Percentiles rank a stretch among this genome's conserved stretches.
Conservation (phyloP, 1,139 yeast species). For the Kodamaea suecica region DNA sequence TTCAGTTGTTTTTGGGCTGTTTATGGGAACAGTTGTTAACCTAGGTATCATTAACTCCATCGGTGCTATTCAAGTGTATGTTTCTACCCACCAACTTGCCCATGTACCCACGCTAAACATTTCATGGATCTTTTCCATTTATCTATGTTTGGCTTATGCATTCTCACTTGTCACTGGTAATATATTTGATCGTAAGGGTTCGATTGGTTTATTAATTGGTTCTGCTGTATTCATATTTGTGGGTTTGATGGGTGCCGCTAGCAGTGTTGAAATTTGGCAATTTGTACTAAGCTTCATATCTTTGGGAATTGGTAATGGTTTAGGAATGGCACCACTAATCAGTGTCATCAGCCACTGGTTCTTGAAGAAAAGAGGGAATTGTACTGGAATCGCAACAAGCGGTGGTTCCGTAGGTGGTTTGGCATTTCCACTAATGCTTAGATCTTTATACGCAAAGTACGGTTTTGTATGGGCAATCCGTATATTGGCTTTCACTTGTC, state of each 20-base stretch:
- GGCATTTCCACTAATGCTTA: slow-evolving; percentile 54
- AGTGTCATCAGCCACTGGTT: slow-evolving; percentile 67
- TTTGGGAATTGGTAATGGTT: slow-evolving; percentile 54
- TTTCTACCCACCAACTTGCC: slow-evolving; percentile 48
- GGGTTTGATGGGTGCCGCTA: slow-evolving; percentile 54
- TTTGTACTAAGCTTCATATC: slow-evolving; percentile 59
- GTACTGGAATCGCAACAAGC: slow-evolving; percentile 54
- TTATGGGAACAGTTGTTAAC: slow-evolving; percentile 56
- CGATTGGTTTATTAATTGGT: slow-evolving; percentile 41
- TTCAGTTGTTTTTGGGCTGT: slow-evolving; percentile 59
- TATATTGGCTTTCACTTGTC: slow-evolving; percentile 48
- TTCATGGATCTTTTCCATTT: slow-evolving; percentile 65
- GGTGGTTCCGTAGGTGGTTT: slow-evolving; percentile 68
- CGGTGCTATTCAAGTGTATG: slow-evolving; percentile 63
- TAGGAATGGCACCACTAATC: slow-evolving; percentile 59
- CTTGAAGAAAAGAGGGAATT: slow-evolving; percentile 50
- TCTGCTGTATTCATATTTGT: slow-evolving; percentile 46
- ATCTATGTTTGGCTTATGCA: slow-evolving; percentile 53
- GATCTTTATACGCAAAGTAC: slow-evolving; percentile 39
- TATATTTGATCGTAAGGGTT: slow-evolving; percentile 56
- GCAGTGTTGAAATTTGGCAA: slow-evolving; percentile 51
- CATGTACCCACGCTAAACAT: slow-evolving; percentile 41
- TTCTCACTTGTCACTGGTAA: slow-evolving; percentile 63
- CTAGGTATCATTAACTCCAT: slow-evolving; percentile 60
- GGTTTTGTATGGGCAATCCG: slow-evolving; percentile 68